Base-by-base conservation (phyloP, 2,329 filamentous ascomycete species). In the Tetracladium maxilliforme region DNA sequence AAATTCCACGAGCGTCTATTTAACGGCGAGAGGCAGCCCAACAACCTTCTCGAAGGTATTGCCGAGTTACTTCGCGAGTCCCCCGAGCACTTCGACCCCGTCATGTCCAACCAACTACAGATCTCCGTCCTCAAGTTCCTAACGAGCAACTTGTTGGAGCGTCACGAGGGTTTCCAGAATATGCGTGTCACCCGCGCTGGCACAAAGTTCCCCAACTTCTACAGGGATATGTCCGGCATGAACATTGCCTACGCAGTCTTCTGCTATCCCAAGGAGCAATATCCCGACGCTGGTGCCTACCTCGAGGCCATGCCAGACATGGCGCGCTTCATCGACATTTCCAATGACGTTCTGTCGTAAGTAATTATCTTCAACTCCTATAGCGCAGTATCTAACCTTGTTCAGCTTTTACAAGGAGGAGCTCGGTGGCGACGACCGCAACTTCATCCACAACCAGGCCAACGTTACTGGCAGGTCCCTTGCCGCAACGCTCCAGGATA, bases 331-430 rank as follows among this genome's bases (percentile, higher is more conserved):
- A 38, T 38, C 17, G 33, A 38, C 20, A 32, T 35, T 17, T 33
- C 34, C 13, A 38, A 38, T 23, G 35, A 38, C 23, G 35, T 38
- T 14, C 21, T 38, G n/a, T 38, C 35, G 35, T 38, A 23, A 31
- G 35, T 35, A 16, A n/a, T 7, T 10, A 23, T 21, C 10, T 8
- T 14, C 8, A 11, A 10, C 7, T 9, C 16, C 9, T 9, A 13
- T n/a, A n/a, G 7, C 5, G 19, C 10, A 12, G 26, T 29, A 7
- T 29, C 22, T 24, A n/a, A 16, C 19, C 12, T 4, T 23, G 15
- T 14, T 19, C 24, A 37, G 35, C 4, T 37, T 37, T 15, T 37
- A 37, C 32, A 37, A 37, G 14, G 35, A 37, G 12, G 35, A 36
- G 22, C 27, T 37, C 14, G 24, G 28, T 8, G 28, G 31, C 19